Conservation (phyloP, 2,329 filamentous ascomycete genomes). For the Alternaria tenuissima region DNA sequence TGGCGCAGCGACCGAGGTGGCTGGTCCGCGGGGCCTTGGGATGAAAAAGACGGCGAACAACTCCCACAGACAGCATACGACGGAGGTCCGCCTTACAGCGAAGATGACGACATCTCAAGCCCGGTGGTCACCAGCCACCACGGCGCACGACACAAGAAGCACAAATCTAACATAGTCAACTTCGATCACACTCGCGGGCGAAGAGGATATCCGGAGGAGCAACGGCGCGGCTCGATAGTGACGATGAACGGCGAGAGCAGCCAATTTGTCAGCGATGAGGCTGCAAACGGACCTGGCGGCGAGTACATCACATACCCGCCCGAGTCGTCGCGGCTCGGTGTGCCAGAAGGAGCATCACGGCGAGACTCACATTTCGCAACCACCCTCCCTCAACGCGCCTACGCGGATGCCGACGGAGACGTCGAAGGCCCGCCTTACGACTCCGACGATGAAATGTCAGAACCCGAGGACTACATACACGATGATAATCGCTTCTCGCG, state of each 20-base stretch:
- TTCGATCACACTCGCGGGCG: conserved; percentile 51
- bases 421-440: conserved; percentile 51
- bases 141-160: conserved; percentile 78
- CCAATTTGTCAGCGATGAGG: conserved; percentile 75
- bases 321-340: conserved; percentile 47
- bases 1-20: conserved; percentile 74
- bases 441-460: conserved; percentile 60
- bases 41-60: conserved; percentile 66
- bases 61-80: conserved; percentile 84
- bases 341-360: conserved; percentile 46
- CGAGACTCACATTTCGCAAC: conserved; percentile 65
- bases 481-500: conserved; percentile 84
- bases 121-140: conserved; percentile 76
- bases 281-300: conserved; percentile 76
- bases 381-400: conserved; percentile 53
- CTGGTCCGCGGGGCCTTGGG: conserved; percentile 64
- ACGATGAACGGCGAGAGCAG: conserved; percentile 72
- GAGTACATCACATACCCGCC: conserved; percentile 83
- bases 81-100: conserved; percentile 85
- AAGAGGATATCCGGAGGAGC: conserved; percentile 42
- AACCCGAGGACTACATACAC: conserved; percentile 57
- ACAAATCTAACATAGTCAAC: conserved; percentile 62
- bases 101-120: conserved; percentile 93
- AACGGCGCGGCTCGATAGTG: conserved; percentile 55
- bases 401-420: conserved; percentile 53